Conservation (phyloP, 2,329 filamentous ascomycete species). For the Arthrobotrys sinensis region DNA sequence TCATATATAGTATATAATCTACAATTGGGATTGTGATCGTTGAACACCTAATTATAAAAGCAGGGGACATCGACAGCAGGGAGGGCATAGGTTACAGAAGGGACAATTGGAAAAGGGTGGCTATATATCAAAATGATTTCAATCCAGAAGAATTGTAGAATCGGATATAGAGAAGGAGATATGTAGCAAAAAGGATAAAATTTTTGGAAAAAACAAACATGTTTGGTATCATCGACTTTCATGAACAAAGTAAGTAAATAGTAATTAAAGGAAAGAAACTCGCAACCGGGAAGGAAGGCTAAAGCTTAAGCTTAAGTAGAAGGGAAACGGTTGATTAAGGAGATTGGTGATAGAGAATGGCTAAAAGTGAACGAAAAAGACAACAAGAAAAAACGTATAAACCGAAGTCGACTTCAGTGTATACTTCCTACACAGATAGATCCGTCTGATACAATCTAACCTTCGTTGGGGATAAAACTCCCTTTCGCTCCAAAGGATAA, state of each 20-base stretch:
- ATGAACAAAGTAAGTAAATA: constrained; percentile 9
- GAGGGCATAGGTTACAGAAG: too few species aligned
- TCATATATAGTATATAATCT: too few species aligned
- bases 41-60: too few species aligned
- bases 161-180: too few species aligned
- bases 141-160: too few species aligned
- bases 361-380: constrained; percentile 4
- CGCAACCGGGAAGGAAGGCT: constrained; percentile 7
- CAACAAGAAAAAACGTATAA: neutral
- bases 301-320: too few species aligned
- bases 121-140: too few species aligned
- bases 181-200: neutral
- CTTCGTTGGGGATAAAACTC: neutral
- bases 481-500: neutral
- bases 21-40: too few species aligned
- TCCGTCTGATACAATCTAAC: constrained; percentile 11
- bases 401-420: neutral
- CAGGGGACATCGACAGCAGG: too few species aligned
- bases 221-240: constrained; percentile 51
- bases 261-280: neutral
- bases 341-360: neutral
- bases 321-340: neutral
- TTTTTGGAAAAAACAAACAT: neutral
- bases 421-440: neutral
- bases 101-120: too few species aligned